Conservation (phyloP, 2,329 filamentous ascomycete genomes). For the Metarhizium guizhouense region DNA sequence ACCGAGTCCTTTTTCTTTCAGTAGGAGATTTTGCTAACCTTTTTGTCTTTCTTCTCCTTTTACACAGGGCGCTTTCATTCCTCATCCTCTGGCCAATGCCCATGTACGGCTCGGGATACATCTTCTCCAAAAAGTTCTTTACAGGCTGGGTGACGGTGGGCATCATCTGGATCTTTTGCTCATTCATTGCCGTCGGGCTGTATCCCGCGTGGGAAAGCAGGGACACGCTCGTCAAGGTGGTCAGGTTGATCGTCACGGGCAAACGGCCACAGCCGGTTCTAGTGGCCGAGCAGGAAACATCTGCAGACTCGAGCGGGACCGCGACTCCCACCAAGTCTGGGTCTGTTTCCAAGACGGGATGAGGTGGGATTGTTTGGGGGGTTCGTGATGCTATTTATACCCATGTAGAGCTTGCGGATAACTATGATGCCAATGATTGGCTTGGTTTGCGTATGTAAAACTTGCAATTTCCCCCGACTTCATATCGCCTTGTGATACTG, state of each 20-base stretch:
- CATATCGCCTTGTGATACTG: too few species aligned
- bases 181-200: conserved; percentile 62
- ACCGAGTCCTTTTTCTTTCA: too few species aligned
- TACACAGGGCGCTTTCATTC: conserved; percentile 49
- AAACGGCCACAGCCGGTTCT: conserved; percentile 1
- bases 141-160: conserved; percentile 64
- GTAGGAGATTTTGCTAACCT: not conserved
- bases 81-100: conserved; percentile 88
- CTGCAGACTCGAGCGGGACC: conserved; percentile 4
- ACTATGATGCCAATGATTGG: not conserved
- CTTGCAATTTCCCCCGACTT: too few species aligned
- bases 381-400: not conserved
- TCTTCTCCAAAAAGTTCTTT: conserved; percentile 53
- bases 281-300: not conserved
- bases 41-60: too few species aligned
- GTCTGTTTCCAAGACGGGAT: not conserved
- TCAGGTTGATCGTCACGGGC: conserved; percentile 10
- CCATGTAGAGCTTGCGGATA: not conserved
- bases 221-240: conserved; percentile 34
- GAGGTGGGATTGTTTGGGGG: not conserved
- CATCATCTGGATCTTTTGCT: conserved; percentile 66
- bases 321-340: conserved; percentile 5
- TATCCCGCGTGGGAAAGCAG: conserved; percentile 78
- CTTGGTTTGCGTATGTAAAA: too few species aligned
- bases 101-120: conserved; percentile 74